Evolutionary conservation across 768 basidiomycete species (phyloP), one percentile per base, ranked within the genome.

Genomic region (Leucosporidium scottii): DNA sequence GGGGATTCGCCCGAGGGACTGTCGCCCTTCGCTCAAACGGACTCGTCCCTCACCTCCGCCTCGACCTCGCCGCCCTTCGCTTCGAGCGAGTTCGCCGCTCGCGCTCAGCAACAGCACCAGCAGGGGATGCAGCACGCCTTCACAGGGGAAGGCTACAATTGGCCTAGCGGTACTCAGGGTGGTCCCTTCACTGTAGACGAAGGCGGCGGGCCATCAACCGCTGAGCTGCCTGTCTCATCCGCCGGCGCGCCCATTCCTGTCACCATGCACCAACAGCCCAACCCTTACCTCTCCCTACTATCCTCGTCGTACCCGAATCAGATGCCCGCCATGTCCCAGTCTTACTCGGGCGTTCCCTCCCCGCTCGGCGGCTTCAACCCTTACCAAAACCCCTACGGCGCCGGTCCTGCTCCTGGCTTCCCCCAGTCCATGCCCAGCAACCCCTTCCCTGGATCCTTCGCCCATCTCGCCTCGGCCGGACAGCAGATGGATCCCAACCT

Each of bases 21-120:
- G 23, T 67, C 65, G 2, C 59, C 56, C n/a, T 56, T 55, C 50
- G 21, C 54, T 3, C 25, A 9, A 0, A 5, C 60, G 21, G 70
- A 65, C 7, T 53, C 66, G n/a, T 62, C 69, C 54, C 48, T 64
- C 49, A 67, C 70, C 27, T 71, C 70, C 0, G 59, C 62, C 23
- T 56, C 66, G 4, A 62, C 70, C 28, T 67, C 70, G 48, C 66
- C 70, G 1, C 61, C 30, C 1, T 49, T 23, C 55, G 25, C 50
- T 3, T 21, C 64, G n/a, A 48, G 55, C 44, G 63, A 65, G 25
- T 25, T 62, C 55, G 66, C 66, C 4, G 55, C 59, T 6, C 53
- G n/a, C 44, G 31, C 30, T 1, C 27, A 56, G 6, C 55, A 51
- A 36, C 34, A 59, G 2, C 27, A 56, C 1, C 55, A 51, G 49